Percentiles rank a stretch among this genome's conserved stretches.
Evolutionary conservation across 352 stramenopile species (phyloP).

Genomic region (Phytophthora parvispora): DNA sequence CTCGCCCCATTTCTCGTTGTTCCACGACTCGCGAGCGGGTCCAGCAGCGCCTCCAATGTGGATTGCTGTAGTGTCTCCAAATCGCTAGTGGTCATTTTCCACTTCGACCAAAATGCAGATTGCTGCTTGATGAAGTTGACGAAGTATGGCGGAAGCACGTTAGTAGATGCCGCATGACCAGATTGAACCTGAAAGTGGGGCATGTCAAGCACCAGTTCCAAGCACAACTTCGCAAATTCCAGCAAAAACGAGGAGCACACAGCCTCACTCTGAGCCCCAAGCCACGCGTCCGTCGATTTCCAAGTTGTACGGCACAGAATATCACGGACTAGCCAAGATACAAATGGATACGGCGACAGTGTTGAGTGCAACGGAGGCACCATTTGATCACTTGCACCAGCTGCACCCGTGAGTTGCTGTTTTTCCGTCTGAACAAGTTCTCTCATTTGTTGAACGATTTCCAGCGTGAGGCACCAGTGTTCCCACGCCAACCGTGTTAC

Average conservation of each 20-base stretch:
- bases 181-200: conserved; percentile 73
- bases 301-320: conserved; percentile 84
- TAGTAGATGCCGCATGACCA: conserved; percentile 59
- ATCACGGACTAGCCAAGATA: conserved; percentile 89
- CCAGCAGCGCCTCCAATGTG: conserved; percentile 62
- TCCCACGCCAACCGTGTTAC: conserved; percentile 86
- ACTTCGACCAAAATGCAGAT: conserved; percentile 72
- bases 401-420: conserved; percentile 51
- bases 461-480: conserved; percentile 84
- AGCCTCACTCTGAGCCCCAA: conserved; percentile 59
- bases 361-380: conserved; percentile 34
- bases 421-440: conserved; percentile 76
- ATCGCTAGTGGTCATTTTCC: conserved; percentile 72
- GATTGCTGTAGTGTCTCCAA: conserved; percentile 70
- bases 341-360: conserved; percentile 78
- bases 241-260: conserved; percentile 76
- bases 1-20: conserved; percentile 13
- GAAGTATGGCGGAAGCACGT: conserved; percentile 85
- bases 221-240: conserved; percentile 79
- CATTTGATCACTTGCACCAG: conserved; percentile 23
- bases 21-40: conserved; percentile 48
- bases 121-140: conserved; percentile 91
- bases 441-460: conserved; percentile 88
- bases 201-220: conserved; percentile 82
- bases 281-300: conserved; percentile 81